Base-by-base conservation (phyloP, 2,329 filamentous ascomycete genomes). In the Fusarium decemcellulare region DNA sequence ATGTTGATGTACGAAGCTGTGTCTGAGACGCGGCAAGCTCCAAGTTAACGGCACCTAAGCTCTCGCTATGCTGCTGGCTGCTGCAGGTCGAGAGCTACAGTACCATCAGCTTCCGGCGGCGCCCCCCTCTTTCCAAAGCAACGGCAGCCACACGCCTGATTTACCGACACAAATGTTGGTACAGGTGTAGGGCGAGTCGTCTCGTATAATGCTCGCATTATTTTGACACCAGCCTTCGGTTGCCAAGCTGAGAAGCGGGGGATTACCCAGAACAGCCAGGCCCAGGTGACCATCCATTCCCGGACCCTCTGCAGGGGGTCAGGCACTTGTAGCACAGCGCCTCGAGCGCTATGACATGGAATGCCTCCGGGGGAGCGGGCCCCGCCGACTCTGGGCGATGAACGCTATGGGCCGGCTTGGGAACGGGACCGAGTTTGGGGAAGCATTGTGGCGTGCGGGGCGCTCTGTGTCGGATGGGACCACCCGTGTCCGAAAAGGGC, bases 241-340 rank as follows among this genome's bases (percentile, higher is more conserved):
- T 42, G 66, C 66, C 66, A 70, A 70, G 66, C 66, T 40, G 48
- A 50, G 60, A 69, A 63, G 67, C 67, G 67, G 67, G 66, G 67
- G 54, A 70, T 32, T 62, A 34, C 39, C 39, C 18, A 52, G 34
- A 39, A 39, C 50, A 52, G 34, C 27, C 50, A 27, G 36, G 40
- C 46, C 57, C 50, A 66, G 46, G 37, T 46, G 61, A 30, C 39
- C 32, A 66, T 55, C 53, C 67, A 70, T 69, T 70, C 62, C 51
- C 48, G 32, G 42, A 50, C 39, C 53, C 18, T 51, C 23, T 44
- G 42, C 67, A 67, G 58, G 51, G 34, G 57, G 23, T 59, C 36
- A 56, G 55, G 58, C 57, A 66, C 66, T 70, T 69, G 66, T 52
- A 58, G 63, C 63, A 67, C 62, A 58, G 34, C 29, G 34, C 12